Conservation (phyloP, 208 protist genomes). For the Leptomonas pyrrhocoris region DNA sequence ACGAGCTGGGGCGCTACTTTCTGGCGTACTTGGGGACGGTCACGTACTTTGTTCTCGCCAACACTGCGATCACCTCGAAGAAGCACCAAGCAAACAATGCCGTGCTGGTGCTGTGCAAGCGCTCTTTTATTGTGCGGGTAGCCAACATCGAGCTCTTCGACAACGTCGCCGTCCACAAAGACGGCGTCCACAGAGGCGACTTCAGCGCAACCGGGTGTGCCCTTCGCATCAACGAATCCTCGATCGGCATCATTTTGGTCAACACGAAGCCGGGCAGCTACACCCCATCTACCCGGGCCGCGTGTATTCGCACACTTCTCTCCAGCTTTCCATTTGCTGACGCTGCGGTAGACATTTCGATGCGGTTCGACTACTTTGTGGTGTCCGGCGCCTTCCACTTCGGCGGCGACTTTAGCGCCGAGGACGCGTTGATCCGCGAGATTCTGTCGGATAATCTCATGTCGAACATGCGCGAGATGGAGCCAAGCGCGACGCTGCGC, state of each 20-base stretch:
- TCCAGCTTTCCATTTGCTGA: constrained; percentile 62
- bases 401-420: constrained; percentile 44
- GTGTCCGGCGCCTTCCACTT: constrained; percentile 71
- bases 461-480: constrained; percentile 65
- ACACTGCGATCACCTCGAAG: constrained; percentile 42
- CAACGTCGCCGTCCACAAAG: constrained; percentile 29
- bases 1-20: constrained; percentile 61
- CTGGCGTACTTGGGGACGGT: constrained; percentile 50
- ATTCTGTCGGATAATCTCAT: constrained; percentile 65
- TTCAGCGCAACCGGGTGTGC: constrained; percentile 61
- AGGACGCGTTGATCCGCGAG: constrained; percentile 60
- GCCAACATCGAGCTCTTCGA: constrained; percentile 66
- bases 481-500: constrained; percentile 45
- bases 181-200: constrained; percentile 42
- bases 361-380: constrained; percentile 81
- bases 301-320: constrained; percentile 55
- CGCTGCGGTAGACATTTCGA: constrained; percentile 48
- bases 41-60: constrained; percentile 59
- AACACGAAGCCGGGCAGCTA: constrained; percentile 43
- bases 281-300: constrained; percentile 32
- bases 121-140: constrained; percentile 65
- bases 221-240: constrained; percentile 66
- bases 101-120: constrained; percentile 64
- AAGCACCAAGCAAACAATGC: constrained; percentile 50
- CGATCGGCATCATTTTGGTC: constrained; percentile 54